Evolutionary conservation across 2,329 filamentous ascomycete genomes (phyloP), one percentile per base, ranked within the genome.

Genomic region (Aspergillus neoniger): DNA sequence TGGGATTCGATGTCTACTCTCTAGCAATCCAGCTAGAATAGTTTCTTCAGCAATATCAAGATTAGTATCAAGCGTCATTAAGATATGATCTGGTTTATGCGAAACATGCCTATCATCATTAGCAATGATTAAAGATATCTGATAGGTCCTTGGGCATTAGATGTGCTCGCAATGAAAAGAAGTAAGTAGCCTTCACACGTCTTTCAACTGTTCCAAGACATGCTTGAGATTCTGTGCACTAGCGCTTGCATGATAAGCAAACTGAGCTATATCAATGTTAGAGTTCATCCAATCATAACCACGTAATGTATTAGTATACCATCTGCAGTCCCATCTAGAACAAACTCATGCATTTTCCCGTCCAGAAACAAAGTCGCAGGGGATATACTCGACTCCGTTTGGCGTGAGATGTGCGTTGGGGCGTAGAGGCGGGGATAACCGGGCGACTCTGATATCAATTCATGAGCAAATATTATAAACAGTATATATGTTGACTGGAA

Each of bases 311-410:
- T 28, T 28, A 3, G 47, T 38, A 36, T 2, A 69, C 70, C 64
- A 68, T 72, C 69, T 56, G 36, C 21, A 32, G 66, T 72, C 47
- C 64, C 62, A 65, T 72, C 65, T 44, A 71, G 49, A 53, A 62
- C 61, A 53, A 72, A 62, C 32, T 72, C 58, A 57, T 71, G 62
- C 67, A 70, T 72, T 38, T 67, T 67, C 57, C 70, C 65, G 21
- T 17, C 54, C 30, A 71, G 21, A 23, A 65, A 66, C 21, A 69
- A 63, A 55, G 66, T 69, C 55, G 67, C 64, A 57, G 69, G 61
- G 59, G 69, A 70, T 59, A 59, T 36, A 59, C 66, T 61, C 32
- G 53, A 67, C 51, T 68, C 64, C 57, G 63, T 65, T 60, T 65
- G 64, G 39, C 63, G 60, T 17, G 65, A 64, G 2, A 69, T 48